Conservation (phyloP, 805 yeast genomes). For the Ogataea methanolica region DNA sequence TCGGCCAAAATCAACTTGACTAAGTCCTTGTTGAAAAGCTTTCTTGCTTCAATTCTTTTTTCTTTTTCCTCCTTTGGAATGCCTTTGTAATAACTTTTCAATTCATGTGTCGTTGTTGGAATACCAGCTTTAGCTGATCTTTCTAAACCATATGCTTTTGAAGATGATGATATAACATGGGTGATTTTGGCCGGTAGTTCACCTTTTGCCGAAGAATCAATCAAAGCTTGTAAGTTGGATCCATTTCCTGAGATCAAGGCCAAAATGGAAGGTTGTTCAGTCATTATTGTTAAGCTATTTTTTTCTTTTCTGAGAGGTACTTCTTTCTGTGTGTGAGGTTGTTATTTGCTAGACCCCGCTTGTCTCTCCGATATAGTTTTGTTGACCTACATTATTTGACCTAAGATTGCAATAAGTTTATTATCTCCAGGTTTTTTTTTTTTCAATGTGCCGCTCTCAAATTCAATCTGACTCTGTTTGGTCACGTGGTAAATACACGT, state of each 20-base stretch:
- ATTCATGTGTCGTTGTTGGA: slow-evolving; percentile 66
- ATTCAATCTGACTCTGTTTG: no score
- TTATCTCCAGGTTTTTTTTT: no score
- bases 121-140: slow-evolving; percentile 71
- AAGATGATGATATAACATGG: slow-evolving; percentile 79
- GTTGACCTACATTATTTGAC: no score
- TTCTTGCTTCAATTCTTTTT: slow-evolving; percentile 58
- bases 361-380: no score
- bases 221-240: slow-evolving; percentile 90
- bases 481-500: no score
- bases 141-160: slow-evolving; percentile 80
- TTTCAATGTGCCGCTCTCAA: no score
- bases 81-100: slow-evolving; percentile 70
- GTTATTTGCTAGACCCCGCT: no score
- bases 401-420: no score
- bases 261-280: slow-evolving; percentile 36
- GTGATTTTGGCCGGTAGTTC: slow-evolving; percentile 46
- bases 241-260: slow-evolving; percentile 95
- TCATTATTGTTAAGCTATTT: not conserved
- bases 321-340: no score
- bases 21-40: slow-evolving; percentile 70
- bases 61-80: slow-evolving; percentile 64
- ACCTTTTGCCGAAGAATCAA: slow-evolving; percentile 56
- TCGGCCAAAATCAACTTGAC: slow-evolving; percentile 58
- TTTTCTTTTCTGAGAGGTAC: not conserved